Conservation (phyloP, 257 asterid species). For the Knoxia roxburghii region DNA sequence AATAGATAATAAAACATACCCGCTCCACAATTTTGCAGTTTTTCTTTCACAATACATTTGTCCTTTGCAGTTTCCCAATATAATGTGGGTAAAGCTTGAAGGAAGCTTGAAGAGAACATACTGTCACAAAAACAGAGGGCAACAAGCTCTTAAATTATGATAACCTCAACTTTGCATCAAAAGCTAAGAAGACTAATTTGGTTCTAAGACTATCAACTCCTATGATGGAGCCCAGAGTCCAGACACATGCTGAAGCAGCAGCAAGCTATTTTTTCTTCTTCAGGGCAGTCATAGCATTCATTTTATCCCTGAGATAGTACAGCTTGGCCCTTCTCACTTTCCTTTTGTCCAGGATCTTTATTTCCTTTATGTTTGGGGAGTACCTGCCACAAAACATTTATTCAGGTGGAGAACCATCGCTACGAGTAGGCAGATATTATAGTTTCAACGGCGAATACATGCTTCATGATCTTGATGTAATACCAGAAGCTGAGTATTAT, state of each 20-base stretch:
- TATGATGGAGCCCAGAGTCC: too few species aligned
- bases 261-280: constrained; percentile 42
- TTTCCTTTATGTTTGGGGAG: constrained; percentile 94
- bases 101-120: too few species aligned
- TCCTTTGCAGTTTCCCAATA: too few species aligned
- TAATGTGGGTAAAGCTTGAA: too few species aligned
- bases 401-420: constrained; percentile 14
- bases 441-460: background rate
- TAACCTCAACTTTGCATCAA: too few species aligned
- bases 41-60: too few species aligned
- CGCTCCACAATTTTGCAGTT: too few species aligned
- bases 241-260: constrained; percentile 11
- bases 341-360: constrained; percentile 86
- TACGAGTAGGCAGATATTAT: background rate
- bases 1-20: too few species aligned
- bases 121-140: too few species aligned
- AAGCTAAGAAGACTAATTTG: too few species aligned
- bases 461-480: background rate
- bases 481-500: background rate
- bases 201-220: too few species aligned
- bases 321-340: constrained; percentile 98
- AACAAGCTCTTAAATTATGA: too few species aligned
- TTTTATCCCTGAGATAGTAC: constrained; percentile 83
- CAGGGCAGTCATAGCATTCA: constrained; percentile 92
- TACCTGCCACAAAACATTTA: constrained; percentile 48